phyloP scores from a whole-genome alignment of 2,329 filamentous ascomycete genomes.

The Penicillium digitatum region DNA sequence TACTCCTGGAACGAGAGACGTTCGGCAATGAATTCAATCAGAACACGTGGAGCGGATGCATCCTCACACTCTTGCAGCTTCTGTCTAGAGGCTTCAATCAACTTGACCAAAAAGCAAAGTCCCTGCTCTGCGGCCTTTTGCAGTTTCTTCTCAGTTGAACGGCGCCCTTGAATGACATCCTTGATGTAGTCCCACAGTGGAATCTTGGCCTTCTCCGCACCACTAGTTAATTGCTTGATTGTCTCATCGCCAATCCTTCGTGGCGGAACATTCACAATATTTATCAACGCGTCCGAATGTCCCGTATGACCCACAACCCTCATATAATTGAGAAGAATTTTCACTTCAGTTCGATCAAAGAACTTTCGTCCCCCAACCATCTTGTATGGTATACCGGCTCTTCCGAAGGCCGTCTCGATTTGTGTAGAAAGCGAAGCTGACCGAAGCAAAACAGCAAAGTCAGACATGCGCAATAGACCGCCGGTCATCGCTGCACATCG shows the following conservation, averaged over 20 bases:
- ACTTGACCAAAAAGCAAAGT: conserved; percentile 55
- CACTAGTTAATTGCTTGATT: conserved; percentile 67
- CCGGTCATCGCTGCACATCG: conserved; percentile 68
- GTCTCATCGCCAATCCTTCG: conserved; percentile 78
- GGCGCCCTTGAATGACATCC: conserved; percentile 52
- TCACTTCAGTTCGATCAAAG: conserved; percentile 87
- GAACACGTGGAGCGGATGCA: conserved; percentile 40
- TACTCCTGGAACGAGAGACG: conserved; percentile 72
- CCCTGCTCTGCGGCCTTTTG: conserved; percentile 54
- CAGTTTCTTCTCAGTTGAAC: conserved; percentile 52
- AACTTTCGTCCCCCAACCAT: conserved; percentile 92
- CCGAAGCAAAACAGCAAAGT: conserved; percentile 82
- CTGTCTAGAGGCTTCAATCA: conserved; percentile 56
- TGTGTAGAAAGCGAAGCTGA: conserved; percentile 77
- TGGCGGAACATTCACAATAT: conserved; percentile 79
- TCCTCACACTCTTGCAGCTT: conserved; percentile 50
- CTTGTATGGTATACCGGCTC: conserved; percentile 76
- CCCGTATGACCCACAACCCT: conserved; percentile 77
- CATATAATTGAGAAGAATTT: conserved; percentile 81
- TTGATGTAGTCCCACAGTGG: conserved; percentile 75
- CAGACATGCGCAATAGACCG: conserved; percentile 65
- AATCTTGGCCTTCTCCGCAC: conserved; percentile 66
- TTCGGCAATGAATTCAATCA: conserved; percentile 57
- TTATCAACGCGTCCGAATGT: conserved; percentile 79
- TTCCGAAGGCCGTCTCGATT: conserved; percentile 79